These are phyloP conservation scores for Didymella sp. DNA, from an alignment of 2,329 filamentous ascomycete species.

Conservation along the genomic window DNA sequence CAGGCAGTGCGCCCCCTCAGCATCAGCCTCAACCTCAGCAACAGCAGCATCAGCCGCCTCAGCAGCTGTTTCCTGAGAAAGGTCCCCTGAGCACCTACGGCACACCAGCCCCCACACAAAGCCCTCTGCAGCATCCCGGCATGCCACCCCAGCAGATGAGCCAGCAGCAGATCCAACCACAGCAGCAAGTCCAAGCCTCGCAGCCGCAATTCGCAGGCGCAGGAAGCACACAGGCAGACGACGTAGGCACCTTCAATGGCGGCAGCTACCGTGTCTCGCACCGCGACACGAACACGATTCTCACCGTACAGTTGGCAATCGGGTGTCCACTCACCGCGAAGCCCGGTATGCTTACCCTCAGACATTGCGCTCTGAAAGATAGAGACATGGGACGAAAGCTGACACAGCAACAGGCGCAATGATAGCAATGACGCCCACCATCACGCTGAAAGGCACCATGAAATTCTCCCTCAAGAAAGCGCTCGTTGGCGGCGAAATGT, in stretches of 20 bases:
- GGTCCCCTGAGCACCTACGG: conserved; percentile 36
- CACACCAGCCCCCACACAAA: conserved; percentile 43
- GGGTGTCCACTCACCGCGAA: conserved; percentile 83
- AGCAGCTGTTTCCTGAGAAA: conserved; percentile 15
- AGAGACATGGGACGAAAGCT: conserved; percentile 2
- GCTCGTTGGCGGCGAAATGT: conserved; percentile 80
- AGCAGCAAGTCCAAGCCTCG: conserved; percentile 39
- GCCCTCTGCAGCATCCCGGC: conserved; percentile 43
- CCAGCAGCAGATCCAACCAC: conserved; percentile 40
- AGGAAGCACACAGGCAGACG: conserved; percentile 69
- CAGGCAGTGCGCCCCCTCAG: conserved; percentile 41
- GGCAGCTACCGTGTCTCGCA: conserved; percentile 94
- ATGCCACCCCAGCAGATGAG: conserved; percentile 38
- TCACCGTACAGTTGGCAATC: conserved; percentile 88
- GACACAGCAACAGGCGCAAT: conserved; percentile 68
- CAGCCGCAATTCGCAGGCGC: conserved; percentile 43
- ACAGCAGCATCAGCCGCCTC: conserved; percentile 25
- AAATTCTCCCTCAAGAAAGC: conserved; percentile 93
- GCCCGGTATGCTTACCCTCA: conserved; percentile 63
- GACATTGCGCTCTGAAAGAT: too few relatives aligned
- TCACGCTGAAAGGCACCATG: conserved; percentile 81
- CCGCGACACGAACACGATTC: conserved; percentile 84
- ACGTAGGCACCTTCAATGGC: conserved; percentile 96
- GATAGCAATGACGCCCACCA: conserved; percentile 91
- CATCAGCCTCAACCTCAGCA: conserved; percentile 36